phyloP scores from a whole-genome alignment of 139 green algal species.

The Zygnema circumcarinatum region DNA sequence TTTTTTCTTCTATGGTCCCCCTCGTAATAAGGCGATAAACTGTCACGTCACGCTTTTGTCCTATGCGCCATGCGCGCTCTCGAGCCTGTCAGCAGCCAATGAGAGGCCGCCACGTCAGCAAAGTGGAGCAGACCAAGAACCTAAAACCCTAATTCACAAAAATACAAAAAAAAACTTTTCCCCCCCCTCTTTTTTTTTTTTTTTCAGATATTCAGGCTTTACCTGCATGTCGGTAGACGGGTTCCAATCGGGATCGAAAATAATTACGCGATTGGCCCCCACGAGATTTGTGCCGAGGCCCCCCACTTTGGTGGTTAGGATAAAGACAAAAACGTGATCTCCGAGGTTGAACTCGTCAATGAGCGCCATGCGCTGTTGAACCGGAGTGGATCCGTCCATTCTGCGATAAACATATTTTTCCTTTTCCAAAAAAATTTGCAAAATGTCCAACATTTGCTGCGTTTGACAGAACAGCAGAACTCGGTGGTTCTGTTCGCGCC shows the following conservation, averaged over 20 bases:
- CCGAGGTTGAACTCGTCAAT: conserved; percentile 74
- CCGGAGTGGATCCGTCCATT: conserved; percentile 91
- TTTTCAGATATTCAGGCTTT: too few species aligned
- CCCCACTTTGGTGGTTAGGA: conserved; percentile 94
- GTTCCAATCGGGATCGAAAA: conserved; percentile 99
- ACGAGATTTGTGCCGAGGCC: conserved; percentile 96
- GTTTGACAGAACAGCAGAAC: conserved; percentile 68
- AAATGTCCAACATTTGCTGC: conserved; percentile 98
- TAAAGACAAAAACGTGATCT: conserved; percentile 72
- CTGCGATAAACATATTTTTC: conserved; percentile 78
- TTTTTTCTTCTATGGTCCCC: conserved; percentile 98
- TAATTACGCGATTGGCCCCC: conserved; percentile 86
- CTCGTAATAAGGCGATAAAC: conserved; percentile 94
- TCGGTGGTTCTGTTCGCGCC: conserved; percentile 78
- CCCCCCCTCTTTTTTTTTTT: too few species aligned
- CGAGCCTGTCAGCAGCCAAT: conserved; percentile 73
- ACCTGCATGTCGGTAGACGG: conserved; percentile 85
- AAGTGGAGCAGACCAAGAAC: too few species aligned
- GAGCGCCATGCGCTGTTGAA: conserved; percentile 74
- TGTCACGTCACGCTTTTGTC: conserved; percentile 87
- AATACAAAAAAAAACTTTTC: too few species aligned
- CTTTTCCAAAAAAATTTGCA: conserved; percentile 77
- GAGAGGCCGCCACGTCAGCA: too few species aligned
- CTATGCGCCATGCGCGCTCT: conserved; percentile 96
- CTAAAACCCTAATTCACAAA: too few species aligned